phyloP scores from a whole-genome alignment of 257 asterid species.

The Primulina eburnea region DNA sequence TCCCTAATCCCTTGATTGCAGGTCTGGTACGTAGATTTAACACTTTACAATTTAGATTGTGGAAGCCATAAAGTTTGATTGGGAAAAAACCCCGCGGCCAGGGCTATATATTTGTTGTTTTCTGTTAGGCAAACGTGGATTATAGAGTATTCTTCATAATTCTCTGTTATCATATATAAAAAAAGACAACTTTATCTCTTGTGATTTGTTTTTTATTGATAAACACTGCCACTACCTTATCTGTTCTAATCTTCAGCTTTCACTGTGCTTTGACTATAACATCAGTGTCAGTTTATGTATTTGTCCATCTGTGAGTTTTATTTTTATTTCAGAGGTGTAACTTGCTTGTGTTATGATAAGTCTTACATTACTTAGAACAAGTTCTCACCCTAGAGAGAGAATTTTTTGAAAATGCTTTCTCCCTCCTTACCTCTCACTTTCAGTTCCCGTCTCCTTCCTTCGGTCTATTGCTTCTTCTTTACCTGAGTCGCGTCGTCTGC shows the following conservation, averaged over 20 bases:
- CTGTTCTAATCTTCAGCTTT: background rate
- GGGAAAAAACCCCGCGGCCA: no score
- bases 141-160: background rate
- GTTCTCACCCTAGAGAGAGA: no score
- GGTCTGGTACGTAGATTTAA: background rate
- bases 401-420: no score
- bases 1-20: background rate
- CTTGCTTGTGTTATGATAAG: background rate
- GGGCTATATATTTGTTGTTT: background rate
- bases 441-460: no score
- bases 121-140: background rate
- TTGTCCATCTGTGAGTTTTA: slow-evolving; percentile 2
- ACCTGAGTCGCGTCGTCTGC: no score
- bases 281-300: background rate
- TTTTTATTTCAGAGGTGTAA: background rate
- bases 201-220: slow-evolving; percentile 3
- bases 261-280: background rate
- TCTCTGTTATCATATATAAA: background rate
- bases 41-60: no score
- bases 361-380: no score
- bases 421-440: no score
- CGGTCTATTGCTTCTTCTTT: no score
- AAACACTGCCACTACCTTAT: background rate
- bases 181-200: background rate
- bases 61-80: background rate